A percentile compares a stretch with the other conserved stretches of the same genome.
Conservation (phyloP, 108 stramenopile species). For the Heterococcus sp. region DNA sequence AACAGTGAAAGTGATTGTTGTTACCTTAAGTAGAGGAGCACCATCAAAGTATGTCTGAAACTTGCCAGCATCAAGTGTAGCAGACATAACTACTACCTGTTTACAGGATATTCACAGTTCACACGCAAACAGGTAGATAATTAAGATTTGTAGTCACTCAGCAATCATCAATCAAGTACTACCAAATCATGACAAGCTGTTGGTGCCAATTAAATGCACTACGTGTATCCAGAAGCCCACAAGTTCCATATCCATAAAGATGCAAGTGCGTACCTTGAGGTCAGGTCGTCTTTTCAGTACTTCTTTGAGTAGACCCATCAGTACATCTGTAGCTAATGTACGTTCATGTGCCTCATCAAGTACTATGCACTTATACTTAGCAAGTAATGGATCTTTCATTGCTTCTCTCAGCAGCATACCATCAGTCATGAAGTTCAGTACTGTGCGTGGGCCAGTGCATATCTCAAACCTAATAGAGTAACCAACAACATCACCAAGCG, state of each 20-base stretch:
- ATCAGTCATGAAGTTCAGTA: conserved; percentile 73
- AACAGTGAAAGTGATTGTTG: background rate
- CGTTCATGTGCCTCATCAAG: conserved; percentile 99
- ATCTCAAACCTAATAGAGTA: conserved; percentile 99
- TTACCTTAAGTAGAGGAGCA: conserved; percentile 28
- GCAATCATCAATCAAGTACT: no score
- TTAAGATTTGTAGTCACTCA: no score
- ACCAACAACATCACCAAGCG: conserved; percentile 88
- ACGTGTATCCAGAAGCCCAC: no score
- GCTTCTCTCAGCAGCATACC: conserved; percentile 74
- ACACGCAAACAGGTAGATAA: no score
- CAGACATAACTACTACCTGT: conserved; percentile 92
- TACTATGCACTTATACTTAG: conserved; percentile 82
- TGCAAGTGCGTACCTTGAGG: conserved; percentile 73
- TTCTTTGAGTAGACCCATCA: conserved; percentile 93
- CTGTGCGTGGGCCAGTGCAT: conserved; percentile 57
- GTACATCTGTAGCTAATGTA: conserved; percentile 94
- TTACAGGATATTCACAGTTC: no score
- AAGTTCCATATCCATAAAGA: no score
- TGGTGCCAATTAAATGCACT: no score
- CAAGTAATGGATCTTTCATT: conserved; percentile 87
- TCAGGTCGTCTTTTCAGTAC: conserved; percentile 59
- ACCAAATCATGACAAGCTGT: no score
- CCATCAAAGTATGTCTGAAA: conserved; percentile 61
- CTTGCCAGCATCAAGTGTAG: conserved; percentile 94